phyloP scores from a whole-genome alignment of 495 filamentous ascomycete genomes.

The Neurospora sp. region DNA sequence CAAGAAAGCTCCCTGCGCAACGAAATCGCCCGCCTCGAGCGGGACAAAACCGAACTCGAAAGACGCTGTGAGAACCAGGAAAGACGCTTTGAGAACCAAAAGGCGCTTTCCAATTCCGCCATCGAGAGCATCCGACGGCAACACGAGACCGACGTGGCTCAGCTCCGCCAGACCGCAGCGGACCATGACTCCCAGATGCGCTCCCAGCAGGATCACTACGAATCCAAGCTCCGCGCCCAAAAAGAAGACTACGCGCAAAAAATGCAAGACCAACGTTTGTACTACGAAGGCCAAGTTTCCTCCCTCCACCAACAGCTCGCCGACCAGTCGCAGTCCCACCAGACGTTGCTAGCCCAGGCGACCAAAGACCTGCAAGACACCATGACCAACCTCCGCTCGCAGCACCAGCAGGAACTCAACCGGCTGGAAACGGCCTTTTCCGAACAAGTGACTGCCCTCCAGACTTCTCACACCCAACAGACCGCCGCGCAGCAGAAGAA shows the following conservation, averaged over 20 bases:
- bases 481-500: background rate
- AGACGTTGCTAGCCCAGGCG: background rate
- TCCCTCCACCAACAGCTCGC: background rate
- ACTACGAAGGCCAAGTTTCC: background rate
- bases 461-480: background rate
- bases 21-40: background rate
- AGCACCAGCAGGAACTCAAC: background rate
- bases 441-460: background rate
- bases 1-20: background rate
- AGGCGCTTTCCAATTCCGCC: background rate
- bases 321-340: background rate
- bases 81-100: background rate
- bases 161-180: background rate
- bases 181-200: background rate
- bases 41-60: background rate
- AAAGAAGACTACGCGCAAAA: background rate
- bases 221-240: background rate
- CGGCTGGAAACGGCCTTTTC: background rate
- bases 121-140: background rate
- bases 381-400: background rate
- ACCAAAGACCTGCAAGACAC: background rate
- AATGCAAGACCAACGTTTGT: background rate
- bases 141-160: background rate
- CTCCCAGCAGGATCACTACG: background rate
- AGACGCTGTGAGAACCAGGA: background rate